Conservation (phyloP, 2,329 filamentous ascomycete species). For the Neonectria magnoliae region DNA sequence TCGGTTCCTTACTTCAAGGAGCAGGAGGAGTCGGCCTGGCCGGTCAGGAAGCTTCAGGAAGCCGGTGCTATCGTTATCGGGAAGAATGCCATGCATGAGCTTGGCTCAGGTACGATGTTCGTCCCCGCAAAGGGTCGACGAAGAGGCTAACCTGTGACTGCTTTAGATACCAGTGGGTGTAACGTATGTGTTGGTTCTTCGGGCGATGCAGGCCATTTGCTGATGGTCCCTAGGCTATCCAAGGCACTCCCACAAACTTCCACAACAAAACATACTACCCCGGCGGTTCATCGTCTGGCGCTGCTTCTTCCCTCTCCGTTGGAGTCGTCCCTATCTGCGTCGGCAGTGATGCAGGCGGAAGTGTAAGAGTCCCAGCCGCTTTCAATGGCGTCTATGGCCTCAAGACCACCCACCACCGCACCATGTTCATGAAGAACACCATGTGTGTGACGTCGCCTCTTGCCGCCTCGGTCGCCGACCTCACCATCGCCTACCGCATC, state of each 20-base stretch:
- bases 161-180: conserved; percentile 80
- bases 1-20: conserved; percentile 61
- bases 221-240: conserved; percentile 63
- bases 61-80: conserved; percentile 80
- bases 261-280: conserved; percentile 81
- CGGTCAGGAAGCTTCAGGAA: conserved; percentile 75
- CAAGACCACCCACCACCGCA: conserved; percentile 80
- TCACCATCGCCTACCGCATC: conserved; percentile 83
- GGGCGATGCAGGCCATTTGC: not conserved
- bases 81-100: conserved; percentile 83
- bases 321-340: conserved; percentile 80
- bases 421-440: conserved; percentile 64
- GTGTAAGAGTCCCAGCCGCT: conserved; percentile 75
- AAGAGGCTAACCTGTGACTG: conserved; percentile 1
- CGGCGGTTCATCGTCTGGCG: conserved; percentile 83
- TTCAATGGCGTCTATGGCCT: conserved; percentile 86
- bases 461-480: conserved; percentile 78
- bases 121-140: not conserved
- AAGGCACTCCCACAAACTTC: conserved; percentile 81
- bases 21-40: conserved; percentile 71
- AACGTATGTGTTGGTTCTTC: conserved; percentile 60
- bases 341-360: conserved; percentile 81
- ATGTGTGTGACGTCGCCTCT: conserved; percentile 78
- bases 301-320: conserved; percentile 73
- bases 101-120: conserved; percentile 70